phyloP scores from a whole-genome alignment of 805 yeast genomes.

The Sporopachydermia quercuum region DNA sequence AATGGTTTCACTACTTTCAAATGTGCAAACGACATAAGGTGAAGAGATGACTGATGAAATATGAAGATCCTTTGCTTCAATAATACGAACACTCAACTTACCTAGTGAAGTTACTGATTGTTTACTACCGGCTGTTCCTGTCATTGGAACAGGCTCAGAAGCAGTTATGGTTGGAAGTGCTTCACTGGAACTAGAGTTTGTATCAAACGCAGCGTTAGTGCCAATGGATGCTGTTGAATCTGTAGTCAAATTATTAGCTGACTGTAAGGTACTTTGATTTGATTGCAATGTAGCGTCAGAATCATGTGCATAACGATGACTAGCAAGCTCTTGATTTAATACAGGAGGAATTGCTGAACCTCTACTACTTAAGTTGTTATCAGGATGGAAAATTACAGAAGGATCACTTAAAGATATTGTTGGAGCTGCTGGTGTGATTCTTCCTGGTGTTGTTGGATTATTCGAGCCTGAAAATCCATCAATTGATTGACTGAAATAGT shows the following conservation, averaged over 20 bases:
- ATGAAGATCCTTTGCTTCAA: constrained; percentile 61
- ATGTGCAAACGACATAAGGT: constrained; percentile 32
- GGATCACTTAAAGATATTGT: constrained; percentile 5
- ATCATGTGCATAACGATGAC: too few relatives aligned
- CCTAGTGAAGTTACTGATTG: constrained; percentile 46
- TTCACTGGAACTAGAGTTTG: too few relatives aligned
- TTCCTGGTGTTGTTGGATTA: constrained; percentile 5
- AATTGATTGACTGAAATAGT: constrained; percentile 4
- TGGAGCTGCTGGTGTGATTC: constrained; percentile 10
- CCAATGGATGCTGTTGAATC: not conserved
- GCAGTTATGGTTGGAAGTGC: constrained; percentile 15
- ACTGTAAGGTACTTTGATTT: not conserved
- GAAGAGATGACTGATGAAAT: constrained; percentile 42
- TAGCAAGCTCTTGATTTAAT: too few relatives aligned
- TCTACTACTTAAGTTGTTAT: constrained; percentile 9
- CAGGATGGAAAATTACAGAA: constrained; percentile 3
- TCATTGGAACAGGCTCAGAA: constrained; percentile 16
- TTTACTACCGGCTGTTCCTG: not conserved
- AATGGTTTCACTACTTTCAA: constrained; percentile 55
- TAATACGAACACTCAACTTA: constrained; percentile 62
- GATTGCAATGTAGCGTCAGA: not conserved
- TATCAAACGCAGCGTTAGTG: constrained; percentile 26
- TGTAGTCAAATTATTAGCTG: not conserved
- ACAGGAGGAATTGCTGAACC: constrained; percentile 22
- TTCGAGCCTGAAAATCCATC: constrained; percentile 6